Conservation (phyloP, 2,329 filamentous ascomycete genomes). For the Epichloe festucae region DNA sequence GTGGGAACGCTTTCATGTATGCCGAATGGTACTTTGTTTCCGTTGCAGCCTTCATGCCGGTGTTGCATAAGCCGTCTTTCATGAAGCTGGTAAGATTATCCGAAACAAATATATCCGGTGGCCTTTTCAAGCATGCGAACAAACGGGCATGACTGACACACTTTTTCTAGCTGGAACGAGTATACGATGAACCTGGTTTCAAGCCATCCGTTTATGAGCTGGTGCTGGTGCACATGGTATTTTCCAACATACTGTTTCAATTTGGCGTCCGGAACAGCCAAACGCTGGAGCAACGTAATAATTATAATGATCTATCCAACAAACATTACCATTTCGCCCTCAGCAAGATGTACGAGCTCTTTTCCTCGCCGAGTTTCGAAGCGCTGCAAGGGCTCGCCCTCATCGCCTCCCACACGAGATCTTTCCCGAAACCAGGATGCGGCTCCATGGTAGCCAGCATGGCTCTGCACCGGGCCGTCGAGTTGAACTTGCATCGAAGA, state of each 20-base stretch:
- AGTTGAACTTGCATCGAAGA: constrained; percentile 64
- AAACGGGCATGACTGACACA: not conserved
- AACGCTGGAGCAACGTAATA: constrained; percentile 36
- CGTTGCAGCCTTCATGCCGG: constrained; percentile 57
- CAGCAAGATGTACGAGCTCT: constrained; percentile 53
- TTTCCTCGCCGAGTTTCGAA: constrained; percentile 46
- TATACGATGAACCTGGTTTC: constrained; percentile 59
- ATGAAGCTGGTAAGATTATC: constrained; percentile 45
- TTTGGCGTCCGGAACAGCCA: constrained; percentile 57
- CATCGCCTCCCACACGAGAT: constrained; percentile 59
- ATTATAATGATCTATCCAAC: constrained; percentile 54
- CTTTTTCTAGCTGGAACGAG: constrained; percentile 37
- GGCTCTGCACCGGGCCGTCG: constrained; percentile 56
- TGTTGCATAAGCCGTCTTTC: constrained; percentile 66
- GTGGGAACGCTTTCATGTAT: constrained; percentile 53
- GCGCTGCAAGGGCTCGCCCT: constrained; percentile 63
- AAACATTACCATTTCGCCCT: constrained; percentile 67
- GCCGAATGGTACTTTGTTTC: constrained; percentile 65
- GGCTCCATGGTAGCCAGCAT: constrained; percentile 55
- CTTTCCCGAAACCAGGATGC: constrained; percentile 67
- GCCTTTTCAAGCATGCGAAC: not conserved
- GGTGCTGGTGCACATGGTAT: constrained; percentile 65
- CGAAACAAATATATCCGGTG: too few relatives aligned
- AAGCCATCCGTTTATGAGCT: constrained; percentile 49
- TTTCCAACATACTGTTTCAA: constrained; percentile 67